Percentiles rank a stretch among this genome's conserved stretches.
phyloP scores from a whole-genome alignment of 345 rosid genomes.

The Eucalyptus regnans region DNA sequence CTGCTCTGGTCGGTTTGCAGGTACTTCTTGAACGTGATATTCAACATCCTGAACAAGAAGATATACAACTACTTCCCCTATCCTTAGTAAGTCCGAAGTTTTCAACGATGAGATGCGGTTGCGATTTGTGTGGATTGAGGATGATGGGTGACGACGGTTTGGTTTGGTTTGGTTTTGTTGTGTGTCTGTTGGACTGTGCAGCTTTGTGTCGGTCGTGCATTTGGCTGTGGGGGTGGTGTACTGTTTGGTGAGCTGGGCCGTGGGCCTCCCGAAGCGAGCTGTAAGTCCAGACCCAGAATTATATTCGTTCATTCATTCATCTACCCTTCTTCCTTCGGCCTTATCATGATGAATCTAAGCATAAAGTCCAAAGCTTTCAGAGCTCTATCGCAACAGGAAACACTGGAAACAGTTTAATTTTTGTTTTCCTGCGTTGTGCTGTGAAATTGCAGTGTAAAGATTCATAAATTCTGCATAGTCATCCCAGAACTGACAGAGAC shows the following conservation, averaged over 20 bases:
- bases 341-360: not conserved
- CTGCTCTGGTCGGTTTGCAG: slow-evolving; percentile 6
- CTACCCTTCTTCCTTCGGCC: not conserved
- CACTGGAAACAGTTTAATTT: not conserved
- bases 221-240: slow-evolving; percentile 86
- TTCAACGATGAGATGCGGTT: not conserved
- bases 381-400: not conserved
- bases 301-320: not conserved
- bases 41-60: slow-evolving; percentile 97
- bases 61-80: slow-evolving; percentile 95
- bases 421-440: not conserved
- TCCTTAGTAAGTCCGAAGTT: slow-evolving; percentile 55
- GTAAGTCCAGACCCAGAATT: slow-evolving; percentile 25
- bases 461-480: not conserved
- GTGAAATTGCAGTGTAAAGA: not conserved
- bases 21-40: slow-evolving; percentile 93
- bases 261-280: slow-evolving; percentile 95
- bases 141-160: slow-evolving; percentile 4
- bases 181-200: slow-evolving; percentile 54
- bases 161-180: slow-evolving; percentile 72
- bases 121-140: not conserved
- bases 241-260: slow-evolving; percentile 82
- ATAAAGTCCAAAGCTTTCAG: not conserved
- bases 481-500: not conserved
- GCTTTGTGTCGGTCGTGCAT: slow-evolving; percentile 93